These are phyloP conservation scores for Phytophthora vignae DNA, from an alignment of 352 stramenopile species.

Conservation along the genomic window DNA sequence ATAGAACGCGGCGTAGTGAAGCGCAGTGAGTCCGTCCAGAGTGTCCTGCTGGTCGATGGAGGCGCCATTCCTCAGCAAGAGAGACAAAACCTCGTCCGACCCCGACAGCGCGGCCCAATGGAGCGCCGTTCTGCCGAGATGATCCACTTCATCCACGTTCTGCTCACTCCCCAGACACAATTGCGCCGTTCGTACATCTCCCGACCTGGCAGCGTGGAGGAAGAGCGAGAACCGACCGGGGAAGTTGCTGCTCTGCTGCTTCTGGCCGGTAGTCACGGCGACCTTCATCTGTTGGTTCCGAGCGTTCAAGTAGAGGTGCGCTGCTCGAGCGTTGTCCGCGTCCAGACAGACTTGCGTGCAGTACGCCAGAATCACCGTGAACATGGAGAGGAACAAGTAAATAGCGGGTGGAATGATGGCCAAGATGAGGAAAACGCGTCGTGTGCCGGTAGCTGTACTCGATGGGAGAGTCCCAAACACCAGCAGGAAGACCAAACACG, in stretches of 20 bases:
- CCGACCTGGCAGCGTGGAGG: conserved; percentile 58
- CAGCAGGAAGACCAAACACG: conserved; percentile 62
- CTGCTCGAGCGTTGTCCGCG: conserved; percentile 61
- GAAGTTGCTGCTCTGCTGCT: conserved; percentile 38
- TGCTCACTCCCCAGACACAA: conserved; percentile 73
- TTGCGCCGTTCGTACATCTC: conserved; percentile 54
- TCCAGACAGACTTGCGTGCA: conserved; percentile 60
- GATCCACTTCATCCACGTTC: conserved; percentile 65
- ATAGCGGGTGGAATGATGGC: conserved; percentile 46
- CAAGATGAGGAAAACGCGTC: conserved; percentile 53
- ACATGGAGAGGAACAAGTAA: conserved; percentile 46
- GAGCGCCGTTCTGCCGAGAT: conserved; percentile 68
- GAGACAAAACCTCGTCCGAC: conserved; percentile 60
- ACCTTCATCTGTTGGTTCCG: conserved; percentile 59
- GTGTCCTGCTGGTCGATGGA: conserved; percentile 68
- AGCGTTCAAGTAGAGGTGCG: conserved; percentile 61
- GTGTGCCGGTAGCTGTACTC: conserved; percentile 31
- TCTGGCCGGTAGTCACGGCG: conserved; percentile 50
- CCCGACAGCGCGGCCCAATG: conserved; percentile 73
- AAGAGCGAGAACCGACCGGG: conserved; percentile 71
- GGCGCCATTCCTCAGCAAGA: conserved; percentile 73
- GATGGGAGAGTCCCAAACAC: conserved; percentile 51
- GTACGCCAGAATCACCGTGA: conserved; percentile 59
- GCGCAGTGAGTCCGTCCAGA: conserved; percentile 64
- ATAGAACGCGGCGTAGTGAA: conserved; percentile 83